A percentile compares a stretch with the other conserved stretches of the same genome.
Evolutionary conservation across 192 early-diverging fungal genomes (phyloP).

Genomic region (Chytriomyces sp.): DNA sequence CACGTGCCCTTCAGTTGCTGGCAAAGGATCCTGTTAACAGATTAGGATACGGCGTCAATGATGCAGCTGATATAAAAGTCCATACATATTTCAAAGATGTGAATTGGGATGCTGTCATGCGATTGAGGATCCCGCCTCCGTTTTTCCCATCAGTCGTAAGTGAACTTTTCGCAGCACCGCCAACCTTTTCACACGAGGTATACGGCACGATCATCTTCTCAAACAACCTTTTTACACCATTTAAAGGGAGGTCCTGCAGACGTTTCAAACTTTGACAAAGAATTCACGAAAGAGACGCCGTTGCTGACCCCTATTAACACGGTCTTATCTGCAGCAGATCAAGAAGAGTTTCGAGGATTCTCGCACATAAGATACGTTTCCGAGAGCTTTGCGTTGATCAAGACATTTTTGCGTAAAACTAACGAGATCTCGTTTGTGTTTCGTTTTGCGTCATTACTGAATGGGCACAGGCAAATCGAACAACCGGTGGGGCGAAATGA

Average conservation of each 20-base stretch:
- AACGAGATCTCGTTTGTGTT: too few species aligned
- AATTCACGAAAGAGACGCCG: constrained; percentile 93
- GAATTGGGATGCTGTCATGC: constrained; percentile 87
- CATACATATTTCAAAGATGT: constrained; percentile 86
- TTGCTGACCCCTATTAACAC: constrained; percentile 90
- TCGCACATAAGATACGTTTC: constrained; percentile 61
- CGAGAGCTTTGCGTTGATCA: not conserved
- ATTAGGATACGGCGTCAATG: constrained; percentile 78
- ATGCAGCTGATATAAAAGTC: constrained; percentile 89
- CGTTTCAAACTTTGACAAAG: constrained; percentile 97
- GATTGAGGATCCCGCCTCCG: constrained; percentile 81
- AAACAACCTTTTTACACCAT: too few species aligned
- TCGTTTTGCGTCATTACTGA: constrained; percentile 47
- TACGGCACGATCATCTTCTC: not conserved
- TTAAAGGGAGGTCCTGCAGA: constrained; percentile 71
- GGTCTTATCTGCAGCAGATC: constrained; percentile 78
- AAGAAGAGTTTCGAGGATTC: constrained; percentile 94
- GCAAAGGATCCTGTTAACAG: constrained; percentile 84
- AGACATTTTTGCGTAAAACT: not conserved
- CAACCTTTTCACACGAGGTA: not conserved
- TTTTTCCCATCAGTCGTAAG: constrained; percentile 88
- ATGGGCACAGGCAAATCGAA: constrained; percentile 62
- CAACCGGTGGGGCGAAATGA: too few species aligned
- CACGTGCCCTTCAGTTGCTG: constrained; percentile 60
- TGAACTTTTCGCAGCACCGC: constrained; percentile 24